Conservation (phyloP, 1,139 yeast species). For the Saccharomyces hybrid region DNA sequence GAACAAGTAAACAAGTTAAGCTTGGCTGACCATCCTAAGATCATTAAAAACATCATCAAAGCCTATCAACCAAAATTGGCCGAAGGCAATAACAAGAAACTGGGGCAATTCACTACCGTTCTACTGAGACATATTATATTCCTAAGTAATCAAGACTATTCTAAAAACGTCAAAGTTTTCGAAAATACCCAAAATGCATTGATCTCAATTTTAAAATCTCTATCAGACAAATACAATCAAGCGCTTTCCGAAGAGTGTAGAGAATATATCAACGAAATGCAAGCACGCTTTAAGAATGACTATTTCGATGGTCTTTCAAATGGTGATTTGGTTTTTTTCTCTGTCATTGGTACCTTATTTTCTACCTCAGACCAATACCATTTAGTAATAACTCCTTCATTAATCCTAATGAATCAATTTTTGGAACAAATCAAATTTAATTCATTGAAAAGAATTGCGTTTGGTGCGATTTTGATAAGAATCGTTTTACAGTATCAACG, state of each 20-base stretch:
- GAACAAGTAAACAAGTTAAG: conserved; percentile 35
- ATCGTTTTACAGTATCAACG: conserved; percentile 65
- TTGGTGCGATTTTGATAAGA: conserved; percentile 59
- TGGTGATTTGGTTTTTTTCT: conserved; percentile 57
- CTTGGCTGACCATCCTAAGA: conserved; percentile 39
- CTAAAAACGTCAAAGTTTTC: conserved; percentile 22
- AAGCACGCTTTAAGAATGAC: conserved; percentile 37
- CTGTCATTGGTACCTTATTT: conserved; percentile 65
- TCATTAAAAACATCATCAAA: conserved; percentile 50
- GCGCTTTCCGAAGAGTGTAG: conserved; percentile 53
- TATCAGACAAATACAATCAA: conserved; percentile 62
- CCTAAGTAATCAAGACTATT: conserved; percentile 38
- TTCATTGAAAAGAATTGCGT: conserved; percentile 35
- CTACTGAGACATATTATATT: conserved; percentile 56
- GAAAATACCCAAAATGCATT: conserved; percentile 39
- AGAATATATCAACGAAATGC: conserved; percentile 41
- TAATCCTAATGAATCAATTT: conserved; percentile 63
- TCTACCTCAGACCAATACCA: conserved; percentile 96
- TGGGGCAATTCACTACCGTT: conserved; percentile 57
- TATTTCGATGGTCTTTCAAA: conserved; percentile 20
- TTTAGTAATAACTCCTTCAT: conserved; percentile 77
- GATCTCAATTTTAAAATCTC: conserved; percentile 44
- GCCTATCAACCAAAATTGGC: conserved; percentile 70
- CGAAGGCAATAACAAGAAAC: conserved; percentile 71
- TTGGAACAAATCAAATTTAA: conserved; percentile 45